Conservation (phyloP, 2,329 filamentous ascomycete species). For the Cladorrhinum sp. region DNA sequence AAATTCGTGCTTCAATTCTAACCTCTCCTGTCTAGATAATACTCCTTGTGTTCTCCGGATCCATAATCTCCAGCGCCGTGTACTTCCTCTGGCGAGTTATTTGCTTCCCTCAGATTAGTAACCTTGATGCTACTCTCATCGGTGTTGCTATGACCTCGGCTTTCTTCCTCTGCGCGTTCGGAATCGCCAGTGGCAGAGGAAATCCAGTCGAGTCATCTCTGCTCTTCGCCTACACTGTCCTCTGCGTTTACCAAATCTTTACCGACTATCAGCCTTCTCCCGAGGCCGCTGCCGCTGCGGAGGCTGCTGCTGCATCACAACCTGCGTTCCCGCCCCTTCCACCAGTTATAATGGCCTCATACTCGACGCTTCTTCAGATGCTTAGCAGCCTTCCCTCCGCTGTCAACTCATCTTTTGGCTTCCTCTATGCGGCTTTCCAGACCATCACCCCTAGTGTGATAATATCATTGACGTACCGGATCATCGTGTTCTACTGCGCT, state of each 20-base stretch:
- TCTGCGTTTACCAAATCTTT: conserved; percentile 98
- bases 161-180: conserved; percentile 88
- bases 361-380: conserved; percentile 83
- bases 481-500: conserved; percentile 92
- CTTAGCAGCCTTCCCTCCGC: conserved; percentile 79
- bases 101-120: conserved; percentile 88
- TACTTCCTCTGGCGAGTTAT: conserved; percentile 97
- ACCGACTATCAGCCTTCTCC: conserved; percentile 90
- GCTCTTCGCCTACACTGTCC: conserved; percentile 94
- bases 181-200: conserved; percentile 87
- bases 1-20: conserved; percentile 28
- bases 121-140: conserved; percentile 87
- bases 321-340: conserved; percentile 95
- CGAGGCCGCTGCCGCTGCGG: conserved; percentile 54
- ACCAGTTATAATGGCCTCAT: conserved; percentile 97
- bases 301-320: conserved; percentile 52
- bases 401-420: conserved; percentile 77
- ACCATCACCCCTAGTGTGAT: conserved; percentile 95
- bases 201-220: conserved; percentile 94
- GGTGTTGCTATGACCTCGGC: conserved; percentile 89
- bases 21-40: conserved; percentile 63
- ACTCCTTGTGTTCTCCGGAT: conserved; percentile 81
- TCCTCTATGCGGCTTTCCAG: conserved; percentile 87
- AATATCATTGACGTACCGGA: conserved; percentile 88
- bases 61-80: conserved; percentile 86